Conservation (phyloP, 805 yeast species). For the Sungouiella thailandica region DNA sequence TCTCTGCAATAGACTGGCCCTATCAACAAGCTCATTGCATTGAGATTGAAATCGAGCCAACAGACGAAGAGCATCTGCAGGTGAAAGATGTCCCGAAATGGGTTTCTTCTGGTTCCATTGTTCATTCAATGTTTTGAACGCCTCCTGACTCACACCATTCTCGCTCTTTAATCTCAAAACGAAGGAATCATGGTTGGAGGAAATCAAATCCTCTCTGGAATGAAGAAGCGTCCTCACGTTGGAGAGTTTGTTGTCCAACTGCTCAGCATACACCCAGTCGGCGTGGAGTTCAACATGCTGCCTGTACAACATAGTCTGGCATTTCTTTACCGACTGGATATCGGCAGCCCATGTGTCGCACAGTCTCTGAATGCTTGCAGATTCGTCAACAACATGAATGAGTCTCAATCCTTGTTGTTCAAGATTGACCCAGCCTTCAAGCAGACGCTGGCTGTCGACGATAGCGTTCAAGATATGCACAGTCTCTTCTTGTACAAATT, state of each 20-base stretch:
- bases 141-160: conserved; percentile 27
- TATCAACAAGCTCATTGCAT: conserved; percentile 21
- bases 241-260: conserved; percentile 46
- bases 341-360: background rate
- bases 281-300: conserved; percentile 44
- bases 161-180: conserved; percentile 39
- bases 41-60: conserved; percentile 23
- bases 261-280: conserved; percentile 61
- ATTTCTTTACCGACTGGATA: conserved; percentile 3
- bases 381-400: background rate
- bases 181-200: conserved; percentile 39
- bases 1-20: conserved; percentile 1
- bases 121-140: conserved; percentile 22
- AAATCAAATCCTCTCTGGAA: conserved; percentile 32
- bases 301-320: conserved; percentile 37
- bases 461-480: conserved; percentile 1
- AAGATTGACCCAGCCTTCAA: background rate
- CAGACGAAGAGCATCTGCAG: conserved; percentile 39
- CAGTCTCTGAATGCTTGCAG: no score
- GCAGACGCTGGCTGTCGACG: background rate
- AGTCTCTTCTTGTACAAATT: conserved; percentile 27
- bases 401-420: background rate
- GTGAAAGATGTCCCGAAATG: conserved; percentile 34
- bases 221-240: conserved; percentile 37
- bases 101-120: conserved; percentile 52